phyloP scores from a whole-genome alignment of 345 rosid genomes.

The Citrus australasica region DNA sequence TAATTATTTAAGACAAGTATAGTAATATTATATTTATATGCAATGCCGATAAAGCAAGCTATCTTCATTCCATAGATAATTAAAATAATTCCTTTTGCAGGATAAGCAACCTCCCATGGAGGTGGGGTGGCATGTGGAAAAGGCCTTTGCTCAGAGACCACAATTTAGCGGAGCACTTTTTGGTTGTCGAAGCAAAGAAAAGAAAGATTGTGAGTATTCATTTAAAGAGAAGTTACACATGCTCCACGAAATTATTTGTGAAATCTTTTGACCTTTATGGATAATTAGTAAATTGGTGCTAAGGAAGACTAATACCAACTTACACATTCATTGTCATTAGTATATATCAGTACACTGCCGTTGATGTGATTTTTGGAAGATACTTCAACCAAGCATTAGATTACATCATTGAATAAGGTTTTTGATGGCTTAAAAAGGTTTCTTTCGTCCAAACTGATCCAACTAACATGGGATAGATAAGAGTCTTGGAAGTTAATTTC shows the following conservation, averaged over 20 bases:
- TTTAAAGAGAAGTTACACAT: conserved; percentile 1
- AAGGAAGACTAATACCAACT: background rate
- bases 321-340: background rate
- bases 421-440: background rate
- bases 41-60: background rate
- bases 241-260: background rate
- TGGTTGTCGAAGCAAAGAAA: conserved; percentile 8
- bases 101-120: background rate
- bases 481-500: conserved; percentile 1
- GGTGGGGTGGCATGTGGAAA: conserved; percentile 16
- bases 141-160: conserved; percentile 3
- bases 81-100: background rate
- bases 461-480: background rate
- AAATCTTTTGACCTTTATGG: background rate
- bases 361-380: conserved; percentile 7
- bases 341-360: background rate
- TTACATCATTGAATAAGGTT: background rate
- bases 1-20: background rate
- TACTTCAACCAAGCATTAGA: background rate
- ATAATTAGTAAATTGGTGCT: background rate
- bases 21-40: background rate
- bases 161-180: background rate
- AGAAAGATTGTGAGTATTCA: background rate
- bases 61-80: background rate
- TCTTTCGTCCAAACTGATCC: conserved; percentile 4